Evolutionary conservation across 371 early-diverging fungal genomes (phyloP), one percentile per base, ranked within the genome.

Genomic region (Lichtheimia hyalospora): DNA sequence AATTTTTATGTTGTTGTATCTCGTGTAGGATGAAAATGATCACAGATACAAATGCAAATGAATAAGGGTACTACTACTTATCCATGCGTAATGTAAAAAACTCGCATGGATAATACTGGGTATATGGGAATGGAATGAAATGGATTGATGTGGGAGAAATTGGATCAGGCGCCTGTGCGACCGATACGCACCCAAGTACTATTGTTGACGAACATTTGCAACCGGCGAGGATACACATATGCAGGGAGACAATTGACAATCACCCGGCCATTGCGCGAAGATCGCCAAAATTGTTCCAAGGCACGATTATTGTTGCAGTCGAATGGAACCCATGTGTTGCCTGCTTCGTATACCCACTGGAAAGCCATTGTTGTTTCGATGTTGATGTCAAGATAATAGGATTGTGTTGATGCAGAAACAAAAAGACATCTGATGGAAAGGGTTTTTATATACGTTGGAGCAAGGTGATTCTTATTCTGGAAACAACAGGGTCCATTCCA

Each of bases 271-370:
- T 21, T 34, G 13, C 20, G 21, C 3, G n/a, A 25, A 13, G 2
- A 1, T 13, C 41, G 41, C 39, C 39, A 54, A 14, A 40, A n/a
- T 21, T 20, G 10, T 14, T 54, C 54, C 14, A 54, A 20, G n/a
- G 15, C n/a, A 1, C 20, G 10, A 20, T 54, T 42, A 14, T 42
- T 54, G 3, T 42, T 6, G 21, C 7, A 7, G 14, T 41, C 41
- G 15, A 54, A 54, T 4, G 54, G 54, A 18, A 54, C 23, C 54
- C 54, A 54, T 8, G n/a, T 42, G 23, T 16, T 41, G 39, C 54
- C 54, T 15, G 54, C 40, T 54, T 54, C 43, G 21, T 54, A 54
- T 10, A 42, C 54, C 54, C 54, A 54, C 21, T 42, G 54, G 8
- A 15, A 5, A 23, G 56, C n/a, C 52, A 52, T 52, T 52, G 21